Conservation (phyloP, 1,139 yeast genomes). For the Geotrichum citri-aurantii region DNA sequence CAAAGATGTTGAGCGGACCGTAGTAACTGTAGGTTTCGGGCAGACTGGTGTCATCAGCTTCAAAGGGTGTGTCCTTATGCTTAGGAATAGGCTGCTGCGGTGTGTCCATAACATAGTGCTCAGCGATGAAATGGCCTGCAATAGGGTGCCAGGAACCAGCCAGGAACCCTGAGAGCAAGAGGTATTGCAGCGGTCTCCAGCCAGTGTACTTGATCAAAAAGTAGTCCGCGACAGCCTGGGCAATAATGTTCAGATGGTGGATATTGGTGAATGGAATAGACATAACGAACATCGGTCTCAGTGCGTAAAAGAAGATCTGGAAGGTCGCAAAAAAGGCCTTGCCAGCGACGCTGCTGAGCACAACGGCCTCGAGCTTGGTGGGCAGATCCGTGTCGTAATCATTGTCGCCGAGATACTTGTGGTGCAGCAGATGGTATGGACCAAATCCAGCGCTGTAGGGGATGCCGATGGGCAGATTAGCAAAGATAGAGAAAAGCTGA, state of each 20-base stretch:
- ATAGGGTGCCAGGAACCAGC: slow-evolving; percentile 93
- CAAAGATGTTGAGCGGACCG: slow-evolving; percentile 66
- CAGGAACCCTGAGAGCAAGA: slow-evolving; percentile 69
- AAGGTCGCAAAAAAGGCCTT: slow-evolving; percentile 87
- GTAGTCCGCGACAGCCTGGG: slow-evolving; percentile 55
- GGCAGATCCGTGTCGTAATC: slow-evolving; percentile 84
- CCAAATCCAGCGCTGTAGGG: slow-evolving; percentile 89
- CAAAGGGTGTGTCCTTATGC: slow-evolving; percentile 21
- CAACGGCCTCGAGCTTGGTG: slow-evolving; percentile 64
- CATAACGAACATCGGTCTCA: slow-evolving; percentile 83
- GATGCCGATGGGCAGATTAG: slow-evolving; percentile 81
- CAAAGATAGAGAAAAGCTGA: slow-evolving; percentile 67
- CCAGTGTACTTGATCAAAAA: slow-evolving; percentile 58
- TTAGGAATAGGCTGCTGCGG: slow-evolving; percentile 21
- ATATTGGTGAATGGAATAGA: slow-evolving; percentile 66
- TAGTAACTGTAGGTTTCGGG: slow-evolving; percentile 91
- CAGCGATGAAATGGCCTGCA: slow-evolving; percentile 94
- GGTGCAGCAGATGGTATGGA: slow-evolving; percentile 89
- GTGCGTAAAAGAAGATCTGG: slow-evolving; percentile 82
- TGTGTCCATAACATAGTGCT: slow-evolving; percentile 64
- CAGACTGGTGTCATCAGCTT: slow-evolving; percentile 25
- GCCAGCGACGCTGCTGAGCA: slow-evolving; percentile 73
- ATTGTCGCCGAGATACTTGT: slow-evolving; percentile 85
- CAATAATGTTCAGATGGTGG: slow-evolving; percentile 62
- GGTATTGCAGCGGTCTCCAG: slow-evolving; percentile 55